Evolutionary conservation across 176 grass and related monocot genomes (phyloP), one percentile per base, ranked within the genome.

Genomic region (Areca catechu): DNA sequence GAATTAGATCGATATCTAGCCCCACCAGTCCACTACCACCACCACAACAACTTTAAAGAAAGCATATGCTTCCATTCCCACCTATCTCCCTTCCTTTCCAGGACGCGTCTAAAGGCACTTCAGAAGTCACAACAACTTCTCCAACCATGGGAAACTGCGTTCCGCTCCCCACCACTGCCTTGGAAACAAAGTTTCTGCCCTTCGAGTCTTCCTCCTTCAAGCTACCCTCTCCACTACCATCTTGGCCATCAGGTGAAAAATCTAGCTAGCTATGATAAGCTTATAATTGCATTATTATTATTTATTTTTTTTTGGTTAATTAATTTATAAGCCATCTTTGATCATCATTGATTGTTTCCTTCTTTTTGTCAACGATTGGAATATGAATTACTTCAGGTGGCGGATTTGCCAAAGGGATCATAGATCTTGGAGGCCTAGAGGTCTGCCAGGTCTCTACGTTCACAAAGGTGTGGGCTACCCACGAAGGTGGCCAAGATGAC

Each of bases 361-460:
- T 37, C 30, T 10, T 37, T 37, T 37, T 4, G 30, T 2, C n/a
- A 43, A 43, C 9, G 34, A 43, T 43, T 43, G 34, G 34, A 10
- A 43, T 43, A 12, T 56, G 16, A n/a, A 20, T 23, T 74, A 6
- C 27, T 29, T 63, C 64, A 83, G 82, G 73, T 27, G 90, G 78
- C 23, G 86, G 76, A 58, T 95, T 95, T 76, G 86, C 63, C 14
- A 79, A 65, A 29, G 79, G 90, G 34, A 65, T 17, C n/a, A 86
- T 95, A 56, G 77, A 89, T 50, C 76, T 89, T 0, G 90, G 79
- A 25, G 90, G 77, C 10, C 54, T 90, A 1, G 69, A 90, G 51
- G 57, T 74, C 22, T 51, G 61, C 24, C 83, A 88, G 53, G 75
- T 88, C 55, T 82, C 77, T 20, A 74, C 74, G 0, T 85, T 90